Evolutionary conservation across 176 grass and related monocot genomes (phyloP), one percentile per base, ranked within the genome.

Genomic region (Carex littledalei): DNA sequence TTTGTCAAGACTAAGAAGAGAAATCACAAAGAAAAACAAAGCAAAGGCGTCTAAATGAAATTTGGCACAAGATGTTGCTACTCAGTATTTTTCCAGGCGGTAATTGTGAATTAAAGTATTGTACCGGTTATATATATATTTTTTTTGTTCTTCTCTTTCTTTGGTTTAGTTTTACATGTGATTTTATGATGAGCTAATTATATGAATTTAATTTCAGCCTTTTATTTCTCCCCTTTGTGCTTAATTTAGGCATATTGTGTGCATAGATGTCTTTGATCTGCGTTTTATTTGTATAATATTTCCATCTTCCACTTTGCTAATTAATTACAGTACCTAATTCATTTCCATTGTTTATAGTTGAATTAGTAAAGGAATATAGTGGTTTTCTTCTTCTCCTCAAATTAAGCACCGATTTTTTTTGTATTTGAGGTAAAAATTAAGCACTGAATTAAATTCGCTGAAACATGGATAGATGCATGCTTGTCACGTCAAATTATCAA

Each of bases 1-100:
- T 78, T 86, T 56, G 59, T 86, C 31, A 86, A 78, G 84, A 66
- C 57, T 20, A 86, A 78, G 84, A 63, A 78, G 84, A 79, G 71
- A 50, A 65, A 86, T 49, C 32, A 45, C 55, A 79, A 86, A 78
- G 84, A 66, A 6, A 62, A 86, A 57, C 71, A 66, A 64, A 50
- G 50, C 84, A 86, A 85, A 86, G 54, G 29, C 18, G 71, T 9
- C 22, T 86, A 56, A 72, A 47, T 47, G 16, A 79, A 66, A 37
- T 68, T 26, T 75, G 45, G 6, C 50, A 26, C 71, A 43, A 52
- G 43, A 13, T 17, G 12, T 75, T 18, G 71, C 35, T 52, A 18
- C 41, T 49, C 43, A 8, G 16, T 31, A 53, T 29, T 77, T 56
- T 77, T 26, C 72, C 43, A 77, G 47, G 72, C 21, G 45, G 22